phyloP scores from a whole-genome alignment of 306 rosid species.

The Sophora flavescens region DNA sequence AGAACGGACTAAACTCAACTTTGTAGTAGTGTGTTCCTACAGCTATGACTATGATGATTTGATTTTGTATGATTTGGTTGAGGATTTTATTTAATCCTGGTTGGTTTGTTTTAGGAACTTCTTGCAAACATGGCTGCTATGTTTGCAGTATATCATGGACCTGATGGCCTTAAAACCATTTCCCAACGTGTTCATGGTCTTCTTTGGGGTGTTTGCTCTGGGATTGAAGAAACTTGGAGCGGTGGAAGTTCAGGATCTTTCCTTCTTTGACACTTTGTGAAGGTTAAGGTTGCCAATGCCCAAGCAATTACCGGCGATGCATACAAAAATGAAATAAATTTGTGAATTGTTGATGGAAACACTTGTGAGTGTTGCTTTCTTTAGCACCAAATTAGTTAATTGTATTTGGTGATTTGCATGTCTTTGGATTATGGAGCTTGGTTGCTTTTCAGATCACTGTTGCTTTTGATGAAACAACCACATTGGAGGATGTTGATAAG shows the following conservation, averaged over 20 bases:
- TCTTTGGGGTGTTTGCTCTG: slow-evolving; percentile 83
- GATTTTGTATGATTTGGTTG: slow-evolving; percentile 43
- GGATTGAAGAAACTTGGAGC: slow-evolving; percentile 94
- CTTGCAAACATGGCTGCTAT: slow-evolving; percentile 99
- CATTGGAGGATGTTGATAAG: too few relatives aligned
- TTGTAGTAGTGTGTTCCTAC: too few relatives aligned
- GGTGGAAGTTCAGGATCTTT: slow-evolving; percentile 88
- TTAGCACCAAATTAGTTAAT: slow-evolving; percentile 35
- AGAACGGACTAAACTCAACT: too few relatives aligned
- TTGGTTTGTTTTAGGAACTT: slow-evolving; percentile 72
- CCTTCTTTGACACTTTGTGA: slow-evolving; percentile 95
- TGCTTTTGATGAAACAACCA: too few relatives aligned
- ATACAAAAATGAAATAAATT: slow-evolving; percentile 71
- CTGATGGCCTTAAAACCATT: slow-evolving; percentile 89
- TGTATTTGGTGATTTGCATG: too few relatives aligned
- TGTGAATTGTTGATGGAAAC: slow-evolving; percentile 81
- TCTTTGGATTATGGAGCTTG: too few relatives aligned
- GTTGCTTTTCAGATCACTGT: too few relatives aligned
- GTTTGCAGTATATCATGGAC: slow-evolving; percentile 99
- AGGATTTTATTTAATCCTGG: slow-evolving; percentile 35
- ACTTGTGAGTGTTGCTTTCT: slow-evolving; percentile 64
- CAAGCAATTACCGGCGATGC: slow-evolving; percentile 82
- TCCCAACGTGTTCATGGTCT: slow-evolving; percentile 92
- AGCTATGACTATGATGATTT: too few relatives aligned
- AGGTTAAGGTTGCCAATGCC: slow-evolving; percentile 76